Conservation (phyloP, 257 asterid species). For the Primulina huaijiensis region DNA sequence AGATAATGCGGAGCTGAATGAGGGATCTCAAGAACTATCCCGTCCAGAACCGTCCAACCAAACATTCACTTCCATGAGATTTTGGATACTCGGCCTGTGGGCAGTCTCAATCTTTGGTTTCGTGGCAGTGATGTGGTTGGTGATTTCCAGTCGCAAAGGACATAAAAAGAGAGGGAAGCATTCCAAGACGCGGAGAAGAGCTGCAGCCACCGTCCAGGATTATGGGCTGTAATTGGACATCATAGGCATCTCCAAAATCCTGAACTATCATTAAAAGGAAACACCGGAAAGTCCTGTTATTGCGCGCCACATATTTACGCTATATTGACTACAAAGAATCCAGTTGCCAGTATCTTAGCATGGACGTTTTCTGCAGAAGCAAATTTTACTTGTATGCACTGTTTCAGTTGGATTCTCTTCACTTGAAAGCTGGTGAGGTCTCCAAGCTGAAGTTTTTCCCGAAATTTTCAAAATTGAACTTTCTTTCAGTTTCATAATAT, state of each 20-base stretch:
- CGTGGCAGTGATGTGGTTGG: slow-evolving; percentile 44
- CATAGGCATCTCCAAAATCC: slow-evolving; percentile 33
- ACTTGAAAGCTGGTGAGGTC: background rate
- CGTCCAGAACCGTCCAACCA: slow-evolving; percentile 48
- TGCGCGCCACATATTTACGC: background rate
- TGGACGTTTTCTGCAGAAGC: slow-evolving; percentile 4
- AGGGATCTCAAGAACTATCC: slow-evolving; percentile 37
- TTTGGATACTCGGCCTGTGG: slow-evolving; percentile 72
- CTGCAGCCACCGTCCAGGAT: slow-evolving; percentile 32
- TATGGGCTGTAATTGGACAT: slow-evolving; percentile 33
- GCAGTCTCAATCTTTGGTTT: slow-evolving; percentile 54
- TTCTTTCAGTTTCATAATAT: slow-evolving; percentile 29
- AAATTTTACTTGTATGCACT: background rate
- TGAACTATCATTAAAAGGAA: slow-evolving; percentile 30
- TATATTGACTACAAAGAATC: background rate
- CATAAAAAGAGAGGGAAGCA: slow-evolving; percentile 54
- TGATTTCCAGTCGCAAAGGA: slow-evolving; percentile 54
- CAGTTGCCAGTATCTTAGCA: background rate
- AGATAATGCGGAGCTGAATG: slow-evolving; percentile 27
- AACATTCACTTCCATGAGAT: slow-evolving; percentile 58
- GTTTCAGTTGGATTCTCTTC: background rate
- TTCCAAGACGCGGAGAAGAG: slow-evolving; percentile 51
- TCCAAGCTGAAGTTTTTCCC: background rate
- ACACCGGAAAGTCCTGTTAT: background rate
- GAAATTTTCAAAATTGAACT: background rate